Conservation (phyloP, 257 asterid species). For the Ballota nigra region DNA sequence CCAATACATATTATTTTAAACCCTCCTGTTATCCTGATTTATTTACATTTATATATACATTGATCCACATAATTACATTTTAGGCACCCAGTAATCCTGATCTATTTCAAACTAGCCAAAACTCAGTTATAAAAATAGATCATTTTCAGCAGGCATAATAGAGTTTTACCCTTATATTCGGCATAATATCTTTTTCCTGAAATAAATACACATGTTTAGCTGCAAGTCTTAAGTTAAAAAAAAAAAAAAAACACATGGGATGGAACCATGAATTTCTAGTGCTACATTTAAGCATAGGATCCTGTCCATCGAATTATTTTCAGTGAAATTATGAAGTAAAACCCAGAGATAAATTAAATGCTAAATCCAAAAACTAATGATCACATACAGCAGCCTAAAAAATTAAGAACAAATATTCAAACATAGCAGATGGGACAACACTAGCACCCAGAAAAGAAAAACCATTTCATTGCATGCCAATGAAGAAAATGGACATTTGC, state of each 20-base stretch:
- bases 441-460: not conserved
- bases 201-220: not conserved
- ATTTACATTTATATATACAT: too few species aligned
- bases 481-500: not conserved
- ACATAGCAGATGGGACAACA: not conserved
- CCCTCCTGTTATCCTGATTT: not conserved
- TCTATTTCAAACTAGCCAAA: not conserved
- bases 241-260: not conserved
- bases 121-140: not conserved
- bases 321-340: not conserved
- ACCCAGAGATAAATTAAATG: not conserved
- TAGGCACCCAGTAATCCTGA: not conserved
- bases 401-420: not conserved
- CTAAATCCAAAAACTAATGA: not conserved
- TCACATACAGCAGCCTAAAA: not conserved
- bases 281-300: not conserved
- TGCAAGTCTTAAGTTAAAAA: not conserved
- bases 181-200: not conserved
- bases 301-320: not conserved
- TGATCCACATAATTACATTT: too few species aligned
- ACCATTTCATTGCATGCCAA: not conserved
- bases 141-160: not conserved
- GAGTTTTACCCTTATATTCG: not conserved
- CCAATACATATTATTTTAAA: too few species aligned
- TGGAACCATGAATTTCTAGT: not conserved